Conservation (phyloP, 2,329 filamentous ascomycete genomes). For the Rachicladosporium sp. region DNA sequence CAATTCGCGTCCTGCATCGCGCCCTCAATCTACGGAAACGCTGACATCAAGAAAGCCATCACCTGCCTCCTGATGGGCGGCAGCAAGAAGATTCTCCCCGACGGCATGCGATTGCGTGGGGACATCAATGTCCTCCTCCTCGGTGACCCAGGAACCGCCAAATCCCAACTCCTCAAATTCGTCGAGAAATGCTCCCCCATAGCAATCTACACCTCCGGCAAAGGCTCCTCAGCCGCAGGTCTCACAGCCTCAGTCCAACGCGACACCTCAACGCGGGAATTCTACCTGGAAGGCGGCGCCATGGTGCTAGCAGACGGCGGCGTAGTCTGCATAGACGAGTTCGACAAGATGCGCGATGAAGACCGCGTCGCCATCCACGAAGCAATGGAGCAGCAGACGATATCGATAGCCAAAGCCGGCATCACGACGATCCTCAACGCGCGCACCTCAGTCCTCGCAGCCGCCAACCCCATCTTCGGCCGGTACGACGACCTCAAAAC, state of each 20-base stretch:
- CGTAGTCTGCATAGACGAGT: constrained; percentile 97
- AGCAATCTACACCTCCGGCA: constrained; percentile 96
- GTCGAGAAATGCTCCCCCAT: constrained; percentile 94
- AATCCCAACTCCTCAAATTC: constrained; percentile 94
- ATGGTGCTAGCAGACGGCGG: constrained; percentile 97
- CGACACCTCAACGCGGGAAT: constrained; percentile 82
- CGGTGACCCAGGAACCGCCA: constrained; percentile 94
- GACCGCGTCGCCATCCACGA: constrained; percentile 97
- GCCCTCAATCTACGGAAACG: constrained; percentile 92
- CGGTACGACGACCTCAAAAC: constrained; percentile 97
- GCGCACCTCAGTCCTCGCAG: constrained; percentile 84
- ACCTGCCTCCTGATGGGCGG: constrained; percentile 86
- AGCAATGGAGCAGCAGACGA: constrained; percentile 99
- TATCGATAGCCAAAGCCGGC: constrained; percentile 95
- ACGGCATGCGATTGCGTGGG: constrained; percentile 93
- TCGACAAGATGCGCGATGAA: constrained; percentile 99
- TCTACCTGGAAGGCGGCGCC: constrained; percentile 93
- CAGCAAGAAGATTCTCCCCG: constrained; percentile 92
- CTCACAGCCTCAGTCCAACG: constrained; percentile 92
- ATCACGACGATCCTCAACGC: constrained; percentile 98
- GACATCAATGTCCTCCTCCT: constrained; percentile 96
- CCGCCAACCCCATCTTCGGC: constrained; percentile 94
- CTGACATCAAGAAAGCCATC: constrained; percentile 95
- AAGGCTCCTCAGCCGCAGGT: constrained; percentile 97
- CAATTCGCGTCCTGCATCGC: constrained; percentile 86